Base-by-base conservation (phyloP, 2,329 filamentous ascomycete genomes). In the Penicillium brasilianum region DNA sequence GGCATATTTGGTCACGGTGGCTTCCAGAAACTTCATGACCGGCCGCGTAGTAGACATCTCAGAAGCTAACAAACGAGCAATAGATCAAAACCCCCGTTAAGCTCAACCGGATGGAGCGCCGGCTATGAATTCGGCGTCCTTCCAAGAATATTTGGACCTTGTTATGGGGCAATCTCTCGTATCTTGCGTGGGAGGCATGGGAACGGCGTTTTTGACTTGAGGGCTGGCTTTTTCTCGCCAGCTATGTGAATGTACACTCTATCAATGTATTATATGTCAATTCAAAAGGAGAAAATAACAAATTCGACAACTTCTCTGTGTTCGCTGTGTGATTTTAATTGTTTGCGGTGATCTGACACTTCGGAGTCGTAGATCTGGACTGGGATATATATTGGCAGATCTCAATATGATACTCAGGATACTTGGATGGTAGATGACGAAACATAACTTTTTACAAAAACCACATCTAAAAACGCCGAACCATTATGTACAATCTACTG, bases 61-160 rank as follows among this genome's bases (percentile, higher is more conserved):
- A 44, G 43, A 37, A 56, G 59, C 71, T 74, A 61, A 76, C 59
- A 4, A 50, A 22, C 25, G 18, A n/a, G 13, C 25, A 51, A 49
- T 66, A 87, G 85, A 86, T 86, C 68, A 81, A 81, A 74, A 88
- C 83, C 36, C 85, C 86, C 46, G 78, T 82, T 68, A 85, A 80
- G 70, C 71, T 88, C 71, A 89, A 89, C 76, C 82, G 78, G 67
- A 78, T 86, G 59, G 84, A 87, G 63, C 80, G 87, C 66, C 81
- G 80, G 68, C 68, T 80, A 53, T 77, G 63, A 73, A 44, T 22
- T 59, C 36, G 39, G 25, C 20, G 30, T 28, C 34, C 43, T 30
- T 41, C 32, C 58, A n/a, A 46, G 44, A 63, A 57, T 57, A 39
- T 59, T 62, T 50, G 59, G 58, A 66, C 66, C 53, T 50, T 62